These are phyloP conservation scores for Bullera alba DNA, from an alignment of 768 basidiomycete species.

Conservation along the genomic window DNA sequence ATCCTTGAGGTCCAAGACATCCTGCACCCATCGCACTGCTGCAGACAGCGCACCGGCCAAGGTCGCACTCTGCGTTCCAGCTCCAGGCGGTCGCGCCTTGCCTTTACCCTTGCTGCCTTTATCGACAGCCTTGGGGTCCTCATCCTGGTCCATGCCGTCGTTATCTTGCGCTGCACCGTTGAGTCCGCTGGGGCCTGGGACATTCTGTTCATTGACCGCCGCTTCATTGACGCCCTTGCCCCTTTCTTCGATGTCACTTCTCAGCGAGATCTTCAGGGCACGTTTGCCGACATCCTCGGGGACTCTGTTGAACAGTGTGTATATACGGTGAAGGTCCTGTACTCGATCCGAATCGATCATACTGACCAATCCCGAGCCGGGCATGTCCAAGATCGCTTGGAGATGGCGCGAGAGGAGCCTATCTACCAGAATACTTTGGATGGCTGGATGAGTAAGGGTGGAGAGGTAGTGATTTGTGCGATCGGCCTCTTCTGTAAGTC, in stretches of 20 bases:
- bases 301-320: slow-evolving; percentile 59
- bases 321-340: slow-evolving; percentile 70
- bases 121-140: no score
- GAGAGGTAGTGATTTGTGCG: slow-evolving; percentile 81
- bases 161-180: slow-evolving; percentile 13
- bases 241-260: slow-evolving; percentile 62
- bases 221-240: slow-evolving; percentile 72
- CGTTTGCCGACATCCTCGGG: slow-evolving; percentile 61
- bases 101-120: slow-evolving; percentile 56
- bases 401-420: slow-evolving; percentile 73
- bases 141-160: slow-evolving; percentile 19
- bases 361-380: slow-evolving; percentile 71
- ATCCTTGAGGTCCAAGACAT: slow-evolving; percentile 83
- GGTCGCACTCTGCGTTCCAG: not conserved
- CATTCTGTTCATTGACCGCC: slow-evolving; percentile 3
- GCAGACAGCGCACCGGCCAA: slow-evolving; percentile 49
- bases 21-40: slow-evolving; percentile 89
- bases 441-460: slow-evolving; percentile 60
- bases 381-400: slow-evolving; percentile 64
- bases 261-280: slow-evolving; percentile 60
- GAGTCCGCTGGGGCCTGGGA: slow-evolving; percentile 13
- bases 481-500: slow-evolving; percentile 74
- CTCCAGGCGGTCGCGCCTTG: slow-evolving; percentile 51
- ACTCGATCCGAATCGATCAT: slow-evolving; percentile 79
- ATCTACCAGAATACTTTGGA: slow-evolving; percentile 69